phyloP scores from a whole-genome alignment of 1,139 yeast genomes.

The Suhomyces bolitotheri region DNA sequence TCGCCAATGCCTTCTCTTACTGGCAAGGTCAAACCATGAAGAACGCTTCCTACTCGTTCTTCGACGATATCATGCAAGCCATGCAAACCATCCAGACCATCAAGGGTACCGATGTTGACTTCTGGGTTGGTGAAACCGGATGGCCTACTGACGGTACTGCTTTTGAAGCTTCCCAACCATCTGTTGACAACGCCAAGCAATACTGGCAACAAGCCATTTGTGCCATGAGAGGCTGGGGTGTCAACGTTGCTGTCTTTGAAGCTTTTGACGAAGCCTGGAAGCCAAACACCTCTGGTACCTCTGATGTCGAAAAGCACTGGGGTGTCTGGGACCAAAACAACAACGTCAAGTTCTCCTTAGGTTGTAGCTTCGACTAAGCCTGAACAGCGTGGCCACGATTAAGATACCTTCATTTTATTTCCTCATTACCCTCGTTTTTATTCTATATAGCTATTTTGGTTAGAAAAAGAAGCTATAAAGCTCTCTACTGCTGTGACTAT shows the following conservation, averaged over 20 bases:
- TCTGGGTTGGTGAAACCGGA: slow-evolving; percentile 99
- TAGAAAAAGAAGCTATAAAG: too few relatives aligned
- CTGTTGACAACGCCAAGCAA: slow-evolving; percentile 67
- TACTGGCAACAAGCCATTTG: slow-evolving; percentile 90
- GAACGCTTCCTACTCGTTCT: slow-evolving; percentile 85
- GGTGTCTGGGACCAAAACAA: slow-evolving; percentile 72
- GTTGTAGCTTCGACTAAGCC: slow-evolving; percentile 58
- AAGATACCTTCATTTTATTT: too few relatives aligned
- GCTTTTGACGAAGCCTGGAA: slow-evolving; percentile 97
- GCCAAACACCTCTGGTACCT: slow-evolving; percentile 82
- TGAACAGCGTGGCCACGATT: too few relatives aligned
- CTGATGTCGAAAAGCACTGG: slow-evolving; percentile 90
- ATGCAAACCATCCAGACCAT: slow-evolving; percentile 79
- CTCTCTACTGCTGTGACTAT: too few relatives aligned
- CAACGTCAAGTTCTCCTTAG: slow-evolving; percentile 57
- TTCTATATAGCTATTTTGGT: too few relatives aligned
- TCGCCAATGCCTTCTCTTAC: slow-evolving; percentile 94
- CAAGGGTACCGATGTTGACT: slow-evolving; percentile 83
- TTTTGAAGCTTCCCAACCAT: slow-evolving; percentile 65
- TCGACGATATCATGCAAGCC: slow-evolving; percentile 96
- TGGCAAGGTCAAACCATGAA: slow-evolving; percentile 93
- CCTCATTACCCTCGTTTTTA: too few relatives aligned
- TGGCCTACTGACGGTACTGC: slow-evolving; percentile 92
- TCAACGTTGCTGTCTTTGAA: slow-evolving; percentile 88
- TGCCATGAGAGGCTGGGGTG: slow-evolving; percentile 93